A percentile compares a stretch with the other conserved stretches of the same genome.
Conservation (phyloP, 2,329 filamentous ascomycete genomes). For the Anthostomella pinea region DNA sequence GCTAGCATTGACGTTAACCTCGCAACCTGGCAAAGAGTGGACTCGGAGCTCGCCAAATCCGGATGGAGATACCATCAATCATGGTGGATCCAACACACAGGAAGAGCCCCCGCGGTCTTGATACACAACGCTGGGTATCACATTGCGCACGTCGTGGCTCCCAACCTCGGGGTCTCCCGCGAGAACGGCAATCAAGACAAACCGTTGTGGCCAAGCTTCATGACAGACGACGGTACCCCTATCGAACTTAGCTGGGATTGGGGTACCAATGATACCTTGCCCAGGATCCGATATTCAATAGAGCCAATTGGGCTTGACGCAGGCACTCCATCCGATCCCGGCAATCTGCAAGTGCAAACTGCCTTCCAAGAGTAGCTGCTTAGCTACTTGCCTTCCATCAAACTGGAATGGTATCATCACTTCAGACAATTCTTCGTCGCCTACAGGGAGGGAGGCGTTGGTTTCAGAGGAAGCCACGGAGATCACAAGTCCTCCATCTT, state of each 20-base stretch:
- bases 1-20: no score
- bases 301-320: constrained; percentile 9
- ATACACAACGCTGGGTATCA: neutral
- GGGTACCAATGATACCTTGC: constrained; percentile 3
- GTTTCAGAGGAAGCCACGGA: constrained; percentile 1
- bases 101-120: neutral
- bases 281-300: constrained; percentile 10
- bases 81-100: neutral
- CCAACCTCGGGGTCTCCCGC: neutral
- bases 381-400: constrained; percentile 3
- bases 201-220: neutral
- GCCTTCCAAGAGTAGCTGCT: constrained; percentile 4
- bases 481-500: constrained; percentile 8
- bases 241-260: constrained; percentile 6
- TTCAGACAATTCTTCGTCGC: constrained; percentile 7
- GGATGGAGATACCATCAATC: neutral
- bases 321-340: constrained; percentile 6
- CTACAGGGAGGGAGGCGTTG: neutral
- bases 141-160: neutral
- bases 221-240: neutral
- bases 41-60: neutral
- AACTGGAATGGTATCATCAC: constrained; percentile 9
- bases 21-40: neutral
- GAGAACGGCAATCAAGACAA: neutral
- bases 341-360: constrained; percentile 5